Evolutionary conservation across 177 flowering plant genomes (phyloP), one percentile per base, ranked within the genome.

Genomic region (Vitis hybrid): DNA sequence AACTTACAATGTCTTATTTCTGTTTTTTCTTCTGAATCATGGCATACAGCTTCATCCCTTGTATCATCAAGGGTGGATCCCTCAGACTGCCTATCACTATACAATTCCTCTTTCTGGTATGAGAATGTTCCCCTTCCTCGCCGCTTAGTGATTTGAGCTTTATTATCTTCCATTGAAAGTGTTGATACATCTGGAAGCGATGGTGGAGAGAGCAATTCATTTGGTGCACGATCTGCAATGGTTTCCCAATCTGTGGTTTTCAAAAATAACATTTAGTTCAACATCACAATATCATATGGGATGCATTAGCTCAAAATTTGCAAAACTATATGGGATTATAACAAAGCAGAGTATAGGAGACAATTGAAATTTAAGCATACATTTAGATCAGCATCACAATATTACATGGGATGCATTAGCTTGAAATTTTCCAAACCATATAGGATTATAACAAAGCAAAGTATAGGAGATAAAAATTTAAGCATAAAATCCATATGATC

Each of bases 111-210:
- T 50, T 78, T 84, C 59, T 69, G 75, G 65, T 87, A 96, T 19
- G 95, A 78, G 66, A 96, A 93, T 45, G 92, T 78, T 64, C 99
- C 98, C 75, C 99, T 82, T 65, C 98, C 99, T 68, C 95, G 90
- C 33, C 91, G 80, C 74, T 84, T 90, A 55, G 89, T 81, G 29
- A 62, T 70, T 70, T 83, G 76, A 68, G 29, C 59, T 60, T 80
- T 72, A 9, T 74, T 22, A 62, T 89, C 88, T 74, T 85, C 82
- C 64, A 84, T 72, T 45, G 91, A 67, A 67, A 85, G 85, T 55
- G 85, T 72, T 14, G 88, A 82, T 50, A 86, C 75, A 18, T 67
- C 80, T 56, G 84, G 83, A 67, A 81, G 74, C 49, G 67, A 20
- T 49, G 76, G 72, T 56, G 83, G 71, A 67, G 89, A 55, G 8